Conservation (phyloP, 2,329 filamentous ascomycete genomes). For the Cytospora chrysosperma region DNA sequence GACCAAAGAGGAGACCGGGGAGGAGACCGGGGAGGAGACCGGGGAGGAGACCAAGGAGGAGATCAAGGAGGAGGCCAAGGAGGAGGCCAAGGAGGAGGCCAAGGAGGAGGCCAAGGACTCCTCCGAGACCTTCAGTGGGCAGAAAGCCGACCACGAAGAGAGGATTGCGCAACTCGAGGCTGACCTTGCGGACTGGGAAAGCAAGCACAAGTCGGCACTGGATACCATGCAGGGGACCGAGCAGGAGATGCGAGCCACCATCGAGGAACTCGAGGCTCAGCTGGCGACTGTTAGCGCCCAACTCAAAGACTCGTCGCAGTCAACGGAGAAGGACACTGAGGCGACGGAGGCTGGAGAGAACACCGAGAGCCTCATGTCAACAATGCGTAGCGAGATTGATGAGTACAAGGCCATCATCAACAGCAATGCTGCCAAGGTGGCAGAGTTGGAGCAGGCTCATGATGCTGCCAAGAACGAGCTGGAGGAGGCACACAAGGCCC, state of each 20-base stretch:
- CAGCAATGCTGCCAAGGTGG: conserved; percentile 66
- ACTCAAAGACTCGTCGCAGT: conserved; percentile 7
- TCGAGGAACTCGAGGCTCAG: conserved; percentile 68
- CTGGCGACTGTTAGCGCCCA: conserved; percentile 19
- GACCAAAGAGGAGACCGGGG: background rate
- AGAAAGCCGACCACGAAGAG: conserved; percentile 46
- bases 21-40: too few species aligned
- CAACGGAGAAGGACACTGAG: conserved; percentile 32
- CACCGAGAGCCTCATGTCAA: conserved; percentile 59
- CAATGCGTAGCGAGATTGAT: conserved; percentile 72
- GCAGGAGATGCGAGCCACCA: conserved; percentile 67
- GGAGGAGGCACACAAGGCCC: conserved; percentile 61
- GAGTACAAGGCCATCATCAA: conserved; percentile 75
- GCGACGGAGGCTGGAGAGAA: conserved; percentile 50
- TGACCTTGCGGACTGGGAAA: conserved; percentile 73
- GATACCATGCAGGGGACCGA: conserved; percentile 72
- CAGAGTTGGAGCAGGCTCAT: conserved; percentile 73
- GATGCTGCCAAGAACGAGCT: conserved; percentile 64
- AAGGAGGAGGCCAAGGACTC: conserved; percentile 31
- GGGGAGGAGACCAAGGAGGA: too few species aligned
- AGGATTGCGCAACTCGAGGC: conserved; percentile 66
- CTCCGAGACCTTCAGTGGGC: conserved; percentile 27
- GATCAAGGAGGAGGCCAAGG: too few species aligned
- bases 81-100: too few species aligned
- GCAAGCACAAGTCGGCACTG: conserved; percentile 70